Base-by-base conservation (phyloP, 176 grass and related monocot species). In the Hordeum vulgare region DNA sequence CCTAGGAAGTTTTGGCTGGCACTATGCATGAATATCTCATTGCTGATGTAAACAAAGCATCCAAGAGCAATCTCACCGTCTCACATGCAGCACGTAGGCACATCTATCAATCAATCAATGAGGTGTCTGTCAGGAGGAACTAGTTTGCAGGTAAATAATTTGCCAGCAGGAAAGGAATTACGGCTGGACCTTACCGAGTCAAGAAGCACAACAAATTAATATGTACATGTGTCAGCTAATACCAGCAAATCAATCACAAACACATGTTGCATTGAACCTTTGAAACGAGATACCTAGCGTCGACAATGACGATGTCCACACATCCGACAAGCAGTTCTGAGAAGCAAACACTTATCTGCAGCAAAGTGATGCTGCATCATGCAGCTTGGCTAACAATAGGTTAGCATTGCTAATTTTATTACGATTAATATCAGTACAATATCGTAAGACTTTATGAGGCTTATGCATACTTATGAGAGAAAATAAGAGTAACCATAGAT, bases 241-340 rank as follows among this genome's bases (percentile, higher is more conserved):
- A 56, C 73, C 28, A 56, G 73, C 0, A 76, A 76, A 76, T 57
- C 73, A 57, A 76, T 76, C 6, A 75, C 6, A 75, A 75, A 34
- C 72, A 75, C 73, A 57, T 76, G 73, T 57, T 76, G 18, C 29
- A 76, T 57, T 76, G 53, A 76, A 57, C 49, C 57, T 34, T 57
- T 57, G 18, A 3, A 33, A 21, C 18, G 11, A n/a, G 47, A 9
- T 45, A 47, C 14, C 41, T 73, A 47, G 70, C 47, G 8, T 3
- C 6, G 71, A 31, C 15, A 4, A 11, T 44, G 27, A 51, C 42
- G 25, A 49, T 1, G 25, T 27, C 42, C 14, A 51, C 15, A 0
- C 15, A 74, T 49, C 41, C 24, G 53, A 44, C 25, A 51, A 29
- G 71, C 42, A 74, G 71, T 51, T 51, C 28, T 45, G 14, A 51